Evolutionary conservation across 2,329 filamentous ascomycete genomes (phyloP), one percentile per base, ranked within the genome.

Genomic region (Fusarium sp.): DNA sequence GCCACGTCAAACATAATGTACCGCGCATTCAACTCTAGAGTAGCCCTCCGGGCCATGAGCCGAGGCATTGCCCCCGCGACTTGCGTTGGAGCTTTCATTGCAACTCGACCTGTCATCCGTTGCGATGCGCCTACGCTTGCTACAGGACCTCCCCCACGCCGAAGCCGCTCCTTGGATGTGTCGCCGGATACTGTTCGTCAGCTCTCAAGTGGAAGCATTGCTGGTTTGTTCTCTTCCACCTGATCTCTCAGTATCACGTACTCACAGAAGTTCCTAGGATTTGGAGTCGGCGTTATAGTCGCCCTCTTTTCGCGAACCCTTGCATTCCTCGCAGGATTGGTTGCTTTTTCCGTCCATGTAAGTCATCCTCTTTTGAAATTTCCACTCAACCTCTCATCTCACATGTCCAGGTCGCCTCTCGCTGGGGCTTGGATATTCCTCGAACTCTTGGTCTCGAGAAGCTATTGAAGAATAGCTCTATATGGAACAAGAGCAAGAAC

Each of bases 281-380:
- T 92, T 56, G 71, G 85, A n/a, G 79, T 84, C 4, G 91, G 91
- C 2, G 72, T 94, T 32, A 79, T 90, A 0, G 83, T 94, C 25
- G 88, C 88, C 60, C 81, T 90, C 17, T 93, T 94, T 76, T 93
- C 90, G 10, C 88, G 87, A 74, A 87, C 90, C 2, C 80, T 94
- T 47, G 89, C 90, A 2, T 73, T 94, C 17, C 76, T 94, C 20
- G 79, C 91, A 20, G 91, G 91, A 0, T 73, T 92, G 14, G 78
- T 88, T 11, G 85, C 92, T 23, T 81, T 92, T 15, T 82, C 86
- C 30, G 74, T 91, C 17, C 88, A 92, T 80, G 89, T 91, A 80
- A 67, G 82, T 72, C 23, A n/a, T 19, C 14, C 11, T 43, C 15
- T 32, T 23, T 15, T 20, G 15, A 37, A 22, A 4, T 7, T 22